These are phyloP conservation scores for Macrocybe gigantea DNA, from an alignment of 768 basidiomycete species.

Conservation along the genomic window DNA sequence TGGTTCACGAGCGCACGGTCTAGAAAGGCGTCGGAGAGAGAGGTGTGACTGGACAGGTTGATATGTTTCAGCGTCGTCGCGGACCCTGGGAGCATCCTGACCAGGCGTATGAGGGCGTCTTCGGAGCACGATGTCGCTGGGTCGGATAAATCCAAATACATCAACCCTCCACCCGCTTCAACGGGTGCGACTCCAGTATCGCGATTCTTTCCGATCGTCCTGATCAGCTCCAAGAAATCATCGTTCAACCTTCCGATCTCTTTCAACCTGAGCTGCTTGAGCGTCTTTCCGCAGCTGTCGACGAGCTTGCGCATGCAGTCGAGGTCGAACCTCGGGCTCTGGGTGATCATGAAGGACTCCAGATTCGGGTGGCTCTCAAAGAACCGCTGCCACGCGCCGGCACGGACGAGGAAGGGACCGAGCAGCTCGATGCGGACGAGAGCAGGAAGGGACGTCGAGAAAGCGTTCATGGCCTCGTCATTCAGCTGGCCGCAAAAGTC, in stretches of 20 bases:
- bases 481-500: slow-evolving; percentile 85
- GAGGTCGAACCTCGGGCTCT: slow-evolving; percentile 82
- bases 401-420: slow-evolving; percentile 81
- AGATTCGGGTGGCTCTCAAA: slow-evolving; percentile 60
- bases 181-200: slow-evolving; percentile 28
- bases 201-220: slow-evolving; percentile 4
- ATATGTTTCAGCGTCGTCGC: slow-evolving; percentile 55
- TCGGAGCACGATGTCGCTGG: slow-evolving; percentile 51
- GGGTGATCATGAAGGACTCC: slow-evolving; percentile 71
- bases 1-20: slow-evolving; percentile 51
- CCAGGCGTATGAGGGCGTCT: slow-evolving; percentile 46
- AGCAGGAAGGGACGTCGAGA: slow-evolving; percentile 56
- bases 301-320: slow-evolving; percentile 59
- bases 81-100: slow-evolving; percentile 32
- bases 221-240: slow-evolving; percentile 51
- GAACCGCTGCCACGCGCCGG: slow-evolving; percentile 69
- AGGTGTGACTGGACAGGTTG: slow-evolving; percentile 64
- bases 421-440: slow-evolving; percentile 75
- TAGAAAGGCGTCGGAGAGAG: slow-evolving; percentile 57
- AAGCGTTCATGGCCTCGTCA: slow-evolving; percentile 49
- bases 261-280: slow-evolving; percentile 72
- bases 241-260: slow-evolving; percentile 73
- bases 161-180: slow-evolving; percentile 26
- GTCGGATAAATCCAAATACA: slow-evolving; percentile 64
- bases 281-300: slow-evolving; percentile 34